Percentiles rank a stretch among this genome's conserved stretches.
phyloP scores from a whole-genome alignment of 1,139 yeast genomes.

The Candida tetrigidarum region DNA sequence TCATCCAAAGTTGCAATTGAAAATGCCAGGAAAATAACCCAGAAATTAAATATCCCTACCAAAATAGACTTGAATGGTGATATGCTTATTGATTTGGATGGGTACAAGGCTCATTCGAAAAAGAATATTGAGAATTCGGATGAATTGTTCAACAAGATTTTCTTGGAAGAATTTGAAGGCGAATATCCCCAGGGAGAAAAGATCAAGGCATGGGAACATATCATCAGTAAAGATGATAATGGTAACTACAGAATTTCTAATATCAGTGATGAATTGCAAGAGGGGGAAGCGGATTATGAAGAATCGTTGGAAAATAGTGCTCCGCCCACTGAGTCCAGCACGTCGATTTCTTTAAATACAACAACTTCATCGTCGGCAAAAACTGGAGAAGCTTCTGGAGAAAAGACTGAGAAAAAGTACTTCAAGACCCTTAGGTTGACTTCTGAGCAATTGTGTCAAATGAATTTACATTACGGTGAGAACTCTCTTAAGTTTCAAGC shows the following conservation, averaged over 20 bases:
- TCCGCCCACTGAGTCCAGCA: not conserved
- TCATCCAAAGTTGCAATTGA: conserved; percentile 55
- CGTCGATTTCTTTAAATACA: conserved; percentile 3
- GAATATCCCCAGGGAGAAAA: conserved; percentile 20
- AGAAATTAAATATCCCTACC: conserved; percentile 82
- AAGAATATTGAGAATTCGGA: conserved; percentile 72
- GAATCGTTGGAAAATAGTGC: conserved; percentile 5
- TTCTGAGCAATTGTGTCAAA: conserved; percentile 79
- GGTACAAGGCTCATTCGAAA: conserved; percentile 84
- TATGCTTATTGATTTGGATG: conserved; percentile 91
- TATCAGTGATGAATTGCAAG: conserved; percentile 19
- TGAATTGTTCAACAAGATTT: conserved; percentile 69
- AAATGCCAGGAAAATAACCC: conserved; percentile 70
- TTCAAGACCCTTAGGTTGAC: conserved; percentile 92
- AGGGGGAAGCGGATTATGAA: conserved; percentile 12
- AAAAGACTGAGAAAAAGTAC: conserved; percentile 42
- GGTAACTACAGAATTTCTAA: conserved; percentile 69
- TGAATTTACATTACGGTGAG: conserved; percentile 77
- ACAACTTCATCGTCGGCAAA: conserved; percentile 3
- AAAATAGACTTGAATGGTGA: conserved; percentile 91
- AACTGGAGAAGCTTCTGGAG: conserved; percentile 17
- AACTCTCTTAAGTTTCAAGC: conserved; percentile 81
- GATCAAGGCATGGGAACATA: conserved; percentile 38
- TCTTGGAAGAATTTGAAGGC: conserved; percentile 55
- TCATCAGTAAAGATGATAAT: conserved; percentile 58